A percentile compares a stretch with the other conserved stretches of the same genome.
Conservation (phyloP, 768 basidiomycete species). For the Udeniomyces megalosporus region DNA sequence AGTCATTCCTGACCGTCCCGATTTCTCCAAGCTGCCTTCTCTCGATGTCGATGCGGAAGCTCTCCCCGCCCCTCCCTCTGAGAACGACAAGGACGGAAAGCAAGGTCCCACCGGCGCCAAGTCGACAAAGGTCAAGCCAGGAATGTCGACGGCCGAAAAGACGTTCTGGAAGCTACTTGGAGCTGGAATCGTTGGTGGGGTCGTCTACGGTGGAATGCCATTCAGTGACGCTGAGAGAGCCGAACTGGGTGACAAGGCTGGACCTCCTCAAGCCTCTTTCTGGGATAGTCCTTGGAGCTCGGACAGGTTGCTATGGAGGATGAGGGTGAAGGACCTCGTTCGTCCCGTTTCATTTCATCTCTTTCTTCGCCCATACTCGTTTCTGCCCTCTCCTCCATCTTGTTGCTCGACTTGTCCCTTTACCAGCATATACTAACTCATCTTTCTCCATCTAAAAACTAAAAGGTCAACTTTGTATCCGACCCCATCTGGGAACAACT, state of each 20-base stretch:
- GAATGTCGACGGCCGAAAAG: neutral
- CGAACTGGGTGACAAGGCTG: neutral
- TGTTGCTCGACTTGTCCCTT: neutral
- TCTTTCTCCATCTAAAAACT: neutral
- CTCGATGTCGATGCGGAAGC: constrained; percentile 27
- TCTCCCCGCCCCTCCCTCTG: constrained; percentile 17
- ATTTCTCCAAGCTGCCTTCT: constrained; percentile 25
- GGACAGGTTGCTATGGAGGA: no score
- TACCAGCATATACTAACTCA: neutral
- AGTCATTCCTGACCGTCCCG: constrained; percentile 11
- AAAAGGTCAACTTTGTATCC: neutral
- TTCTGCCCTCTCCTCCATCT: no score
- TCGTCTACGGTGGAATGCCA: constrained; percentile 26
- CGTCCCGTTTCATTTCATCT: neutral
- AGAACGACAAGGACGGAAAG: constrained; percentile 6
- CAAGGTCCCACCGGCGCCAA: neutral
- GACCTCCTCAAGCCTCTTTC: neutral
- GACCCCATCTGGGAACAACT: constrained; percentile 88
- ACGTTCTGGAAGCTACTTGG: constrained; percentile 56
- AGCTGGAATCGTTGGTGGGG: constrained; percentile 35
- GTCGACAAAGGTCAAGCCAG: neutral
- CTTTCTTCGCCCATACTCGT: no score
- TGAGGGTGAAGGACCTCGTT: no score
- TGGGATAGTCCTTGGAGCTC: no score
- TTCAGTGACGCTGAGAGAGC: constrained; percentile 4